phyloP scores from a whole-genome alignment of 2,329 filamentous ascomycete species.

The Fusarium mundagurra region DNA sequence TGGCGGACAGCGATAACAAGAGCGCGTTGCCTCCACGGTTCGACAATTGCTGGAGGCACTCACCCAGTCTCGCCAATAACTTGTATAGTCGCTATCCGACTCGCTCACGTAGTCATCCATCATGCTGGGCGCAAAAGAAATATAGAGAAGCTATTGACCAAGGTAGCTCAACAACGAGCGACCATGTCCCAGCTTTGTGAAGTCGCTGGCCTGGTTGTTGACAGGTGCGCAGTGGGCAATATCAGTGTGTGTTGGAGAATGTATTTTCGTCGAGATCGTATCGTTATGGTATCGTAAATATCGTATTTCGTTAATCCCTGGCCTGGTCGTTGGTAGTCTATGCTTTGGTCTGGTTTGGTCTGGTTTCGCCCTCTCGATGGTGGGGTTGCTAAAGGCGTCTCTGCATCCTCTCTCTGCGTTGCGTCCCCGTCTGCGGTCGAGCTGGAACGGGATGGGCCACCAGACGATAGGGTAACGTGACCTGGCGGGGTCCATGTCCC shows the following conservation, averaged over 20 bases:
- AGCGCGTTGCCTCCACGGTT: constrained; percentile 2
- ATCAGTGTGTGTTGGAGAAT: neutral
- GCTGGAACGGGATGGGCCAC: neutral
- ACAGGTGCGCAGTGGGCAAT: constrained; percentile 19
- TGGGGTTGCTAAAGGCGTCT: constrained; percentile 37
- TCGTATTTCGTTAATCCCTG: constrained; percentile 25
- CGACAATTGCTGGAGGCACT: constrained; percentile 52
- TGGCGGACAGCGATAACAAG: neutral
- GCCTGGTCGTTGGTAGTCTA: constrained; percentile 6
- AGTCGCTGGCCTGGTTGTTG: neutral
- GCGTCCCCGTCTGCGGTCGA: constrained; percentile 3
- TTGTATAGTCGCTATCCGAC: constrained; percentile 98
- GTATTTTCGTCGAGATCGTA: constrained; percentile 5
- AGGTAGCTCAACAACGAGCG: constrained; percentile 41
- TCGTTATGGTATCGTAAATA: constrained; percentile 19
- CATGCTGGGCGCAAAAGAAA: constrained; percentile 42
- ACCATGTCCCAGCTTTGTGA: constrained; percentile 41
- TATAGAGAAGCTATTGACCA: constrained; percentile 22
- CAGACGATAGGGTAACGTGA: constrained; percentile 39
- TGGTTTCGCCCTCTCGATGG: constrained; percentile 26
- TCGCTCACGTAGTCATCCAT: constrained; percentile 99
- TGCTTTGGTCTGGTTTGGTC: constrained; percentile 2
- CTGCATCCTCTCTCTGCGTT: constrained; percentile 11
- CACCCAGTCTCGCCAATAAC: constrained; percentile 99
- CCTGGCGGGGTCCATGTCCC: constrained; percentile 24